These are phyloP conservation scores for Microdochium bolleyi DNA, from an alignment of 2,329 filamentous ascomycete genomes.

Conservation along the genomic window DNA sequence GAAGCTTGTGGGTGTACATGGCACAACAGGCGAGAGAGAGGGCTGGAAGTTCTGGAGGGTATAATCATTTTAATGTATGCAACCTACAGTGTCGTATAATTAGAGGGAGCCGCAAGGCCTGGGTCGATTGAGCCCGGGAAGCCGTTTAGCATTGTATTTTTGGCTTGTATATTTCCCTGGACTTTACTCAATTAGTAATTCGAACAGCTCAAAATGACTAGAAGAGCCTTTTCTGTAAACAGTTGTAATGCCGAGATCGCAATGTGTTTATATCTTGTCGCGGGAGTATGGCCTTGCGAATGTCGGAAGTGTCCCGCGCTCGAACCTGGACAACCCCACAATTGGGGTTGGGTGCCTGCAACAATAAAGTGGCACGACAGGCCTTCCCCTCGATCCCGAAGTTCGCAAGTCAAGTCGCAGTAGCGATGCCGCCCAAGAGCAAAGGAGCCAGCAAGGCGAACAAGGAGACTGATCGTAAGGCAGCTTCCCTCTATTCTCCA, in stretches of 20 bases:
- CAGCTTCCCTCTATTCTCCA: constrained; percentile 1
- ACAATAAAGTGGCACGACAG: neutral
- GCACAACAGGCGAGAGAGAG: constrained; percentile 59
- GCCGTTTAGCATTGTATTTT: neutral
- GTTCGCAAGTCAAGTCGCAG: neutral
- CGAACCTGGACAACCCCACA: neutral
- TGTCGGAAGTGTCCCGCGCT: neutral
- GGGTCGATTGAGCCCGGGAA: neutral
- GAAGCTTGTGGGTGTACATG: constrained; percentile 72
- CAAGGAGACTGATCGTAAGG: constrained; percentile 18
- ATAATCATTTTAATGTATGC: neutral
- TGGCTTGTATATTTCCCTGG: neutral
- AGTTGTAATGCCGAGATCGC: too few relatives aligned
- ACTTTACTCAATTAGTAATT: neutral
- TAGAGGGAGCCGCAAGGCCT: neutral
- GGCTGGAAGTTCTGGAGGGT: constrained; percentile 85
- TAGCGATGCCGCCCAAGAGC: constrained; percentile 21
- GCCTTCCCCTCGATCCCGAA: constrained; percentile 4
- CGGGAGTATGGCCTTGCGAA: too few relatives aligned
- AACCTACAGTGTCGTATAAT: neutral
- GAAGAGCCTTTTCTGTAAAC: too few relatives aligned
- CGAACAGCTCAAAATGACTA: too few relatives aligned
- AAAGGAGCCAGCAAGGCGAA: constrained; percentile 15
- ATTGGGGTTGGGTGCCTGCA: neutral
- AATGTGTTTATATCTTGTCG: too few relatives aligned